Evolutionary conservation across 2,329 filamentous ascomycete species (phyloP), one percentile per base, ranked within the genome.

Genomic region (Hysterium pulicare): DNA sequence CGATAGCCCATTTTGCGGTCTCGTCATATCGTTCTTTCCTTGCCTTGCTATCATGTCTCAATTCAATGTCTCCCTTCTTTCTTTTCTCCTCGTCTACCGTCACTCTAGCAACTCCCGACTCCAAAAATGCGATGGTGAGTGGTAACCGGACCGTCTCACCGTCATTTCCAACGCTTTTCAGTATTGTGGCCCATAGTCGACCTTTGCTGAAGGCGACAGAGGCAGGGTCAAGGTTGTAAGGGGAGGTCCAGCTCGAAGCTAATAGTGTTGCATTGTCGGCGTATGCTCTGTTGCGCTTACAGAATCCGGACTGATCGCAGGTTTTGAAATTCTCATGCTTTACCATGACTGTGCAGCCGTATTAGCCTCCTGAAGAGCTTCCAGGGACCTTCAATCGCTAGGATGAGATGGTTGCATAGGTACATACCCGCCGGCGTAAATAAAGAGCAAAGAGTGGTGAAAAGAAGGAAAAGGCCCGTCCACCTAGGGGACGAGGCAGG

Each of bases 251-350:
- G 21, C 76, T 74, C 7, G 80, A 76, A 46, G 81, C 82, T 42
- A 81, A 71, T 32, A 80, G 72, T 34, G 79, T 70, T 49, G 83
- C 89, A 50, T 79, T 74, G 69, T 97, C 90, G 63, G 93, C 93
- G 64, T 87, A 90, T 30, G 81, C 86, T 65, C 93, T 83, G 71
- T 97, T 97, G 52, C 93, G 87, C 66, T 90, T 93, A 72, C 93
- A 98, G 74, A 98, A 98, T 58, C 93, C 93, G 4, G 91, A 93
- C 66, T 98, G 91, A 54, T 86, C 74, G 73, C 93, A 98, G 58
- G 86, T 95, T 66, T 97, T 98, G 78, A 97, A 98, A 67, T 95
- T 90, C 59, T 95, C 83, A 64, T 95, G 86, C 72, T 98, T 98
- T 40, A 98, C 93, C 58, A 81, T 77, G 51, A 80, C 90, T 95